Conservation (phyloP, 2,329 filamentous ascomycete genomes). For the Neoscytalidium dimidiatum region DNA sequence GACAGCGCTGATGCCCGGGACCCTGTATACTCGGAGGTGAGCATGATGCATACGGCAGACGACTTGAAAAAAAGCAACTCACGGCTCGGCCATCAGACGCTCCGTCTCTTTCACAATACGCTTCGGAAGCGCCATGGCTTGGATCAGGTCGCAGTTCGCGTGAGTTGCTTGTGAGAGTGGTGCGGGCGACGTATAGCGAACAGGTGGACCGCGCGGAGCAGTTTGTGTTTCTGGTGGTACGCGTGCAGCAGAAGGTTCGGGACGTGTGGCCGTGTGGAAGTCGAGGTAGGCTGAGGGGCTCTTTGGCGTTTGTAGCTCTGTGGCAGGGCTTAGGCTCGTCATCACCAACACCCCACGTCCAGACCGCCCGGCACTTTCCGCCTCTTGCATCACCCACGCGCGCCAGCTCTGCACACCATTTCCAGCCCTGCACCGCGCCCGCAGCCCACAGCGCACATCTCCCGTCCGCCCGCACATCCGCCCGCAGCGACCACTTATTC, state of each 20-base stretch:
- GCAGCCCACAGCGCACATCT: neutral
- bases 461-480: neutral
- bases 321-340: slow-evolving; percentile 17
- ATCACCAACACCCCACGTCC: slow-evolving; percentile 15
- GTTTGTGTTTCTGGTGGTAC: neutral
- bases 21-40: slow-evolving; percentile 55
- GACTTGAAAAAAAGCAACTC: slow-evolving; percentile 45
- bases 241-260: neutral
- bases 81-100: slow-evolving; percentile 95
- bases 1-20: slow-evolving; percentile 92
- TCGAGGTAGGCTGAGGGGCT: slow-evolving; percentile 3
- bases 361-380: slow-evolving; percentile 15
- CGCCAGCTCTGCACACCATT: neutral
- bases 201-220: neutral
- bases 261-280: neutral
- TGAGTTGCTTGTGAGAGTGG: neutral
- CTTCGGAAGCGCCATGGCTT: slow-evolving; percentile 77
- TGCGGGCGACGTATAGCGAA: neutral
- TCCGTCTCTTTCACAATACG: slow-evolving; percentile 99
- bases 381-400: slow-evolving; percentile 13
- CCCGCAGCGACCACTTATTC: neutral
- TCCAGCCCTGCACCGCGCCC: neutral
- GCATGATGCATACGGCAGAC: neutral
- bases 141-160: neutral
- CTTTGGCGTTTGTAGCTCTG: slow-evolving; percentile 20